Conservation (phyloP, 192 early-diverging fungal species). For the Mortierella alpina region DNA sequence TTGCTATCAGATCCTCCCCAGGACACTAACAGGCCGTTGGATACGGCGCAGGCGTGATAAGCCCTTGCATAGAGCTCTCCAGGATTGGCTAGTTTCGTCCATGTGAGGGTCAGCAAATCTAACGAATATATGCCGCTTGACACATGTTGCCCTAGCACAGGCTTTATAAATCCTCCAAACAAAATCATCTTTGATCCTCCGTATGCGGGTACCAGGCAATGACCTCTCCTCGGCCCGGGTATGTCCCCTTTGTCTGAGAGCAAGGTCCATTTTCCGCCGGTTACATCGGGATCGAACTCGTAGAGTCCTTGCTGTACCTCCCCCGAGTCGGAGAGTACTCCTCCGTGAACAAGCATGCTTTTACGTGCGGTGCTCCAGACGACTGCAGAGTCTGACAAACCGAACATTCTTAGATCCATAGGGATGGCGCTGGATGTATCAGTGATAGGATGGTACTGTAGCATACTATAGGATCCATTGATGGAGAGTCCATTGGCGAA, state of each 20-base stretch:
- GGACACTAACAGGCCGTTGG: conserved; percentile 17
- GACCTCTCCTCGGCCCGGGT: conserved; percentile 7
- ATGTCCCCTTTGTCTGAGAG: conserved; percentile 4
- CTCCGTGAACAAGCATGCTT: conserved; percentile 20
- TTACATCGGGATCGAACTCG: conserved; percentile 1
- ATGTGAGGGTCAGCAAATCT: background rate
- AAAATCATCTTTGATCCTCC: conserved; percentile 21
- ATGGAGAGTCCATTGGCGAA: conserved; percentile 1
- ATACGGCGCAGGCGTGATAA: conserved; percentile 5
- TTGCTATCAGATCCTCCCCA: conserved; percentile 8
- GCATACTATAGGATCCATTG: background rate
- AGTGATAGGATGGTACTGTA: conserved; percentile 4
- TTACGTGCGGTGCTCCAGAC: background rate
- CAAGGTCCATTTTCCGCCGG: background rate
- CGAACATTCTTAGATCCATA: background rate
- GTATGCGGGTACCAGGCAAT: conserved; percentile 23
- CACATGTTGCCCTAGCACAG: background rate
- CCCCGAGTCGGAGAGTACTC: background rate
- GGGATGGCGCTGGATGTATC: background rate
- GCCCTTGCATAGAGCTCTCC: background rate
- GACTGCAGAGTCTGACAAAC: background rate
- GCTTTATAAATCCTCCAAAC: conserved; percentile 12
- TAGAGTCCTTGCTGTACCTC: background rate
- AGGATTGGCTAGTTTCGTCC: conserved; percentile 8
- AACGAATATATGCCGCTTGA: conserved; percentile 23